Evolutionary conservation across 257 asterid species (phyloP).

Genomic region (Eucommia ulmoides): DNA sequence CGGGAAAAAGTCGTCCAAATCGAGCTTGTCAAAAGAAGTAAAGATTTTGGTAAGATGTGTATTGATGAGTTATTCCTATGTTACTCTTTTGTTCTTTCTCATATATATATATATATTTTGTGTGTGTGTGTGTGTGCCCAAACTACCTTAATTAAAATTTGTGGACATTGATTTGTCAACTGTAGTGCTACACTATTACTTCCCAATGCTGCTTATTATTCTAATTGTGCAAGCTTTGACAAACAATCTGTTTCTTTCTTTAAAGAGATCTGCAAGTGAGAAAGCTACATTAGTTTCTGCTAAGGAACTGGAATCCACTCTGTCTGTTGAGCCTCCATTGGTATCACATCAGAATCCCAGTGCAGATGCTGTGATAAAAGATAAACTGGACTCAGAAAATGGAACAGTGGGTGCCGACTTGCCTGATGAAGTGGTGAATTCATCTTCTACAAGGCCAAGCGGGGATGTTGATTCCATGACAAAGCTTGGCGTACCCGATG

Average conservation of each 20-base stretch:
- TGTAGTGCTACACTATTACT: not conserved
- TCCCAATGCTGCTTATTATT: not conserved
- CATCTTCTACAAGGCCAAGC: conserved; percentile 19
- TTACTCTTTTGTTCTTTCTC: not conserved
- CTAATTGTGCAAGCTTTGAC: not conserved
- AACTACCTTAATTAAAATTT: too few relatives aligned
- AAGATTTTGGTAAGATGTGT: not conserved
- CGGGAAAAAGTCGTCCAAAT: conserved; percentile 78
- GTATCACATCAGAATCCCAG: conserved; percentile 20
- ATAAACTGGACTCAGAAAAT: conserved; percentile 14
- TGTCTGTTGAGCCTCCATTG: conserved; percentile 18
- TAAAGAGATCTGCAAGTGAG: conserved; percentile 35
- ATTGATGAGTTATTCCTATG: not conserved
- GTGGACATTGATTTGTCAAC: not conserved
- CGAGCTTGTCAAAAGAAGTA: conserved; percentile 18
- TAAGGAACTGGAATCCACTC: conserved; percentile 20
- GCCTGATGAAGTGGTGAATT: conserved; percentile 13
- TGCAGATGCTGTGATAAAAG: conserved; percentile 10
- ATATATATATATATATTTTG: too few relatives aligned
- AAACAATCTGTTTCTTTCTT: conserved; percentile 1
- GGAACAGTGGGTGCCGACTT: conserved; percentile 7
- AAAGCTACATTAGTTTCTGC: conserved; percentile 24
- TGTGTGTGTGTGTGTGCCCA: too few relatives aligned
- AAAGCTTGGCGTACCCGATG: conserved; percentile 10
- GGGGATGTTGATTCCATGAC: conserved; percentile 11